phyloP scores from a whole-genome alignment of 75 land plant species.

The Larix kaempferi region DNA sequence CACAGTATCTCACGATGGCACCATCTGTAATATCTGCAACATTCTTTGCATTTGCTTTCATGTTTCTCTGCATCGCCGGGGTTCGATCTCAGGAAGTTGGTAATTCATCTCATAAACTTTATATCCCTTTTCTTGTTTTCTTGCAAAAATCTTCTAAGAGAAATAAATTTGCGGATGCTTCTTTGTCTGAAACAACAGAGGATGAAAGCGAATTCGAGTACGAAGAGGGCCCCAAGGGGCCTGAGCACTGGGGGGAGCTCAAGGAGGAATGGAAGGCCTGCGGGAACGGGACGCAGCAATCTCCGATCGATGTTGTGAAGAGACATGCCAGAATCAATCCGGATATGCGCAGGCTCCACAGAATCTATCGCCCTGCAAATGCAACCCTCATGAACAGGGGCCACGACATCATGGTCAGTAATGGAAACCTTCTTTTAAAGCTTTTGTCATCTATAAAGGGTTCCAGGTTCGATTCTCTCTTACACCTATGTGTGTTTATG shows the following conservation, averaged over 20 bases:
- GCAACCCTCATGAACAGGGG: slow-evolving; percentile 19
- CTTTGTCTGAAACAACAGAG: slow-evolving; percentile 19
- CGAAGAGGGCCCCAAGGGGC: slow-evolving; percentile 21
- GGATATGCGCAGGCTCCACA: slow-evolving; percentile 2
- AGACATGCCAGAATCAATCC: neutral
- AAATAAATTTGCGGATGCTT: neutral
- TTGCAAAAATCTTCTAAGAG: no score
- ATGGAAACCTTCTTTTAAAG: neutral
- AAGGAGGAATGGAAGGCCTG: slow-evolving; percentile 45
- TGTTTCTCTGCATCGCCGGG: neutral
- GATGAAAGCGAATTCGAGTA: slow-evolving; percentile 48
- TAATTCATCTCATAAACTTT: neutral
- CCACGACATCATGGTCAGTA: slow-evolving; percentile 22
- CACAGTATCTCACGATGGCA: neutral
- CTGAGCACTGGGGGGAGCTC: slow-evolving; percentile 46
- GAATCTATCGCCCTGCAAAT: slow-evolving; percentile 11
- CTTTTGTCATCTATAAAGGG: neutral
- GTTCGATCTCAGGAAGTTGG: slow-evolving; percentile 9
- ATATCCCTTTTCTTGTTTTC: no score
- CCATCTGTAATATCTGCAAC: neutral
- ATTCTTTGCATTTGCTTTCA: neutral
- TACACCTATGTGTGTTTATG: neutral
- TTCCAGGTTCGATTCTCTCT: neutral
- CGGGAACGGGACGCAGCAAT: slow-evolving; percentile 35
- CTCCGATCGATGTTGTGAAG: slow-evolving; percentile 43